Conservation (phyloP, 176 grass and related monocot genomes). For the Poa annua region DNA sequence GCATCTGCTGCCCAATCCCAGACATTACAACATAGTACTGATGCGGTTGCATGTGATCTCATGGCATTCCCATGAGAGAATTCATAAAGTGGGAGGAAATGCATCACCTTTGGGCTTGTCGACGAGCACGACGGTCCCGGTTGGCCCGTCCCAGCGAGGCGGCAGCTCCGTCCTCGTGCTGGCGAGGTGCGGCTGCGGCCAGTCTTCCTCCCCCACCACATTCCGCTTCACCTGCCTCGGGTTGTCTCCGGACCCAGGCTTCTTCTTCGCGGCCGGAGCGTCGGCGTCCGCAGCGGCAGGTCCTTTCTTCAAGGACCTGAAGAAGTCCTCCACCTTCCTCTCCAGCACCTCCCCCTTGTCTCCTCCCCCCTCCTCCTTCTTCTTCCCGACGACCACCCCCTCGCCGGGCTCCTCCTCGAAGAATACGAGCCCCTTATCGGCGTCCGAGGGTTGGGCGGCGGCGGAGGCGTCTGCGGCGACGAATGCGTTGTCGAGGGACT, state of each 20-base stretch:
- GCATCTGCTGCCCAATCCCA: not conserved
- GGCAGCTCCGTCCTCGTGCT: slow-evolving; percentile 80
- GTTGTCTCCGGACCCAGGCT: slow-evolving; percentile 6
- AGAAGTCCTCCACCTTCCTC: slow-evolving; percentile 94
- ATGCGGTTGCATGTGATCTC: too few species aligned
- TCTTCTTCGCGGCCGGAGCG: not conserved
- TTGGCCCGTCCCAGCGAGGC: slow-evolving; percentile 81
- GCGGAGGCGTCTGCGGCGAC: slow-evolving; percentile 41
- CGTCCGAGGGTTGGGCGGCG: slow-evolving; percentile 13
- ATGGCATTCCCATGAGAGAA: not conserved
- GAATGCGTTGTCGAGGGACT: slow-evolving; percentile 94
- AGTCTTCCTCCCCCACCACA: slow-evolving; percentile 29
- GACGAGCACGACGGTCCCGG: slow-evolving; percentile 79
- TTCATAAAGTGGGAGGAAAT: not conserved
- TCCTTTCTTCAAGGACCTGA: slow-evolving; percentile 79
- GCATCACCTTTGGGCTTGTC: slow-evolving; percentile 90
- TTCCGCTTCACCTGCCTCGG: slow-evolving; percentile 33
- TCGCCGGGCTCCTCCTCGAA: slow-evolving; percentile 57
- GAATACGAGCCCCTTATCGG: slow-evolving; percentile 70
- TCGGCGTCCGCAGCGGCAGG: slow-evolving; percentile 26
- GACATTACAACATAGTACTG: not conserved
- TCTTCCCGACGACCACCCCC: not conserved
- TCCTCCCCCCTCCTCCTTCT: not conserved
- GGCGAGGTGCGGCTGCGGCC: slow-evolving; percentile 58
- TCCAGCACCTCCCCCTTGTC: slow-evolving; percentile 63